Base-by-base conservation (phyloP, 768 basidiomycete genomes). In the Pisolithus orientalis region DNA sequence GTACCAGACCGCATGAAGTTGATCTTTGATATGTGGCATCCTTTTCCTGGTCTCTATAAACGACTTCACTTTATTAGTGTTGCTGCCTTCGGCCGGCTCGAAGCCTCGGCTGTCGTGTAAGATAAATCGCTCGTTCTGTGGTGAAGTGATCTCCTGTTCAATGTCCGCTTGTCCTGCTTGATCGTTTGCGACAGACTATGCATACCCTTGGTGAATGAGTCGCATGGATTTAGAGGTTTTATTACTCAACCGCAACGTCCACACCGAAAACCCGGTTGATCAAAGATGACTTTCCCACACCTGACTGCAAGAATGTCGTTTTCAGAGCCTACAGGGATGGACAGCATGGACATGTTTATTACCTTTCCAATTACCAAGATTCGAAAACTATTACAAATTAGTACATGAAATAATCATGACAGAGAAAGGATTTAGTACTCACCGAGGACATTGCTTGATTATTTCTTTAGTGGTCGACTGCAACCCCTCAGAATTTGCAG, bases 61-160 rank as follows among this genome's bases (percentile, higher is more conserved):
- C n/a, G 37, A 31, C 25, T 38, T 40, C 24, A 59, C 58, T 2
- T 5, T 28, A 27, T 51, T 16, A 31, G 38, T 29, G 39, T 46
- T 59, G 27, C 24, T 44, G n/a, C 13, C 4, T 11, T 39, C 39
- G 13, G 58, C 57, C 6, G 55, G 43, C 44, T 59, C 57, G 27
- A 59, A 59, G 8, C 57, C 57, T 51, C 34, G 39, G 31, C 57
- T 59, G 28, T 59, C 57, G 29, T 59, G 57, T 6, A 59, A 54
- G 39, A 59, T 34, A 42, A 59, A 44, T 24, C 34, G 48, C 2
- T 25, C 14, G 17, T 59, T 59, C 38, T 55, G 21, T 17, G 14
- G 34, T 8, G 58, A 56, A 31, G 21, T 45, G 29, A 59, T 17
- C 25, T 56, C 58, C 1, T 27, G 21, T 21, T 59, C 46, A n/a